Percentiles rank a stretch among this genome's conserved stretches.
phyloP scores from a whole-genome alignment of 352 stramenopile genomes.

The Thalassiosira pacifica region DNA sequence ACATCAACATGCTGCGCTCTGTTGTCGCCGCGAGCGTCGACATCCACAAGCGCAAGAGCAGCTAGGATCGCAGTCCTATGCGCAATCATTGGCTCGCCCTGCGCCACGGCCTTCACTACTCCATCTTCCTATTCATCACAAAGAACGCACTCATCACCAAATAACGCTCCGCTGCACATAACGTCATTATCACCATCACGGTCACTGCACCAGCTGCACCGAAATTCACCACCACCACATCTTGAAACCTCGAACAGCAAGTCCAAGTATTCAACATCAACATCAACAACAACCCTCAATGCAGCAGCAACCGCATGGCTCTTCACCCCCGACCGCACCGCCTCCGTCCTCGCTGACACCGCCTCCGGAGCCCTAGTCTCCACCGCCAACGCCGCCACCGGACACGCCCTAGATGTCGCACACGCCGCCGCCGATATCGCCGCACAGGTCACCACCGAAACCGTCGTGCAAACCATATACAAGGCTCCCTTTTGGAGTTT shows the following conservation, averaged over 20 bases:
- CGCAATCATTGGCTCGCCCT: constrained; percentile 18
- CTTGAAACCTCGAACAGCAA: no score
- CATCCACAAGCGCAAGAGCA: no score
- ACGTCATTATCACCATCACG: no score
- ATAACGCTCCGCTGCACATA: no score
- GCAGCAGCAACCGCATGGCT: constrained; percentile 38
- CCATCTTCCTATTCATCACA: constrained; percentile 9
- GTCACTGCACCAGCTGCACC: no score
- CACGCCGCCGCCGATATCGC: constrained; percentile 7
- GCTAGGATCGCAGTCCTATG: constrained; percentile 23
- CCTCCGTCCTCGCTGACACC: constrained; percentile 29
- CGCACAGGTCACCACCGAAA: constrained; percentile 27
- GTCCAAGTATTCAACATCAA: no score
- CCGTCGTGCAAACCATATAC: constrained; percentile 49
- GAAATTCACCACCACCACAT: no score
- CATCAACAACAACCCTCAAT: no score
- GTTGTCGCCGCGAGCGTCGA: no score
- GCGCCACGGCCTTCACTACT: no score
- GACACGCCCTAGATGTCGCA: constrained; percentile 27
- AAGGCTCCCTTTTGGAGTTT: constrained; percentile 65
- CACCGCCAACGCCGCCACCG: constrained; percentile 35
- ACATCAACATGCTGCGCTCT: no score
- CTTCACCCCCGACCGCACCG: constrained; percentile 53
- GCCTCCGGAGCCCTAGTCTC: constrained; percentile 33
- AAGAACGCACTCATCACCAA: constrained; percentile 11